phyloP scores from a whole-genome alignment of 371 early-diverging fungal genomes.

The Circinella umbellata region DNA sequence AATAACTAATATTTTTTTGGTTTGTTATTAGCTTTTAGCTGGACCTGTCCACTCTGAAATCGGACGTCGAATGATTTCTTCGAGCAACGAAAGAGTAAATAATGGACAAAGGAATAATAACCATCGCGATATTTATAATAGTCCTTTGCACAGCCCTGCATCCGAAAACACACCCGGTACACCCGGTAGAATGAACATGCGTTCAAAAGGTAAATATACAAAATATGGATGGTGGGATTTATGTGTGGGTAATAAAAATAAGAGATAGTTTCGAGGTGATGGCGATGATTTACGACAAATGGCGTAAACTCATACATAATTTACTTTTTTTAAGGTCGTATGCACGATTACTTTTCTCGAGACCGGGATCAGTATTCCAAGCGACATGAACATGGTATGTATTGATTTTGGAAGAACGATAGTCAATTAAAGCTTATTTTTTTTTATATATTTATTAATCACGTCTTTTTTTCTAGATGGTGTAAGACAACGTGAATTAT shows the following conservation, averaged over 20 bases:
- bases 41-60: slow-evolving; percentile 61
- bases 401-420: too few relatives aligned
- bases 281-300: background rate
- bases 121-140: slow-evolving; percentile 36
- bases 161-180: slow-evolving; percentile 40
- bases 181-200: slow-evolving; percentile 30
- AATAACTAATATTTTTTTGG: background rate
- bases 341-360: slow-evolving; percentile 30
- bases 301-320: slow-evolving; percentile 5
- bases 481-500: slow-evolving; percentile 23
- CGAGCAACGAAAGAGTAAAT: slow-evolving; percentile 22
- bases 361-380: slow-evolving; percentile 26
- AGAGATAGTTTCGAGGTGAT: background rate
- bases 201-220: slow-evolving; percentile 25
- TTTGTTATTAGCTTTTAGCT: slow-evolving; percentile 43
- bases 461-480: slow-evolving; percentile 5
- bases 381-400: slow-evolving; percentile 26
- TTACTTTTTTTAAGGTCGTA: slow-evolving; percentile 19
- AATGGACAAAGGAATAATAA: slow-evolving; percentile 17
- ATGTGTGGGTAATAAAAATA: background rate
- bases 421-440: too few relatives aligned
- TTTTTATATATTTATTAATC: too few relatives aligned
- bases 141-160: slow-evolving; percentile 47
- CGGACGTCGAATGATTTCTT: slow-evolving; percentile 40
- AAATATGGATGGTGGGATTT: background rate